A percentile compares a stretch with the other conserved stretches of the same genome.
phyloP scores from a whole-genome alignment of 1,284 basidiomycete species.

The Microbotryum violaceum region DNA sequence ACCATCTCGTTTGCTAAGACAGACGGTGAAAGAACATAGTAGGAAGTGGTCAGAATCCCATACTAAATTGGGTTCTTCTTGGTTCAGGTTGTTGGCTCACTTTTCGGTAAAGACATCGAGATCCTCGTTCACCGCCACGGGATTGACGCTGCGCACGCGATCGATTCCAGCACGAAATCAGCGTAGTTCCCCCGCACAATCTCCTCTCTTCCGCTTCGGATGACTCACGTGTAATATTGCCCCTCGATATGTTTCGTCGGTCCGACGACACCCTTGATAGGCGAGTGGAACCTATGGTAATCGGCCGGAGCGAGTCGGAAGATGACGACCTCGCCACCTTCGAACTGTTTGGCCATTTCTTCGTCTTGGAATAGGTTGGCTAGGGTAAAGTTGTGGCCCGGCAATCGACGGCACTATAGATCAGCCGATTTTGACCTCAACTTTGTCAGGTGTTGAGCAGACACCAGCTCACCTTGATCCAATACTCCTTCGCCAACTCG shows the following conservation, averaged over 20 bases:
- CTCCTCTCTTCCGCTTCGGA: neutral
- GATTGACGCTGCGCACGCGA: slow-evolving; percentile 51
- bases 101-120: slow-evolving; percentile 70
- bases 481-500: slow-evolving; percentile 54
- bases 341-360: slow-evolving; percentile 41
- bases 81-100: slow-evolving; percentile 36
- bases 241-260: slow-evolving; percentile 47
- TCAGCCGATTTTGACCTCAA: too few relatives aligned
- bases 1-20: too few relatives aligned
- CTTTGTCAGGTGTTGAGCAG: slow-evolving; percentile 49
- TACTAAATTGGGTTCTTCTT: too few relatives aligned
- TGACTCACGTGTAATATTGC: slow-evolving; percentile 33
- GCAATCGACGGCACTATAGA: slow-evolving; percentile 48
- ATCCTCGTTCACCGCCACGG: slow-evolving; percentile 65
- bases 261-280: slow-evolving; percentile 53
- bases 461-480: slow-evolving; percentile 44
- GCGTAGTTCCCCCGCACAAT: neutral
- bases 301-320: slow-evolving; percentile 73
- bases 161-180: too few relatives aligned
- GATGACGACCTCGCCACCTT: slow-evolving; percentile 53
- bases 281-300: slow-evolving; percentile 78
- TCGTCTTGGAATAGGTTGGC: slow-evolving; percentile 53
- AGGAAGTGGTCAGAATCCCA: slow-evolving; percentile 22
- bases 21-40: slow-evolving; percentile 1
- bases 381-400: slow-evolving; percentile 64